Evolutionary conservation across 306 rosid species (phyloP).

Genomic region (Macrotyloma uniflorum): DNA sequence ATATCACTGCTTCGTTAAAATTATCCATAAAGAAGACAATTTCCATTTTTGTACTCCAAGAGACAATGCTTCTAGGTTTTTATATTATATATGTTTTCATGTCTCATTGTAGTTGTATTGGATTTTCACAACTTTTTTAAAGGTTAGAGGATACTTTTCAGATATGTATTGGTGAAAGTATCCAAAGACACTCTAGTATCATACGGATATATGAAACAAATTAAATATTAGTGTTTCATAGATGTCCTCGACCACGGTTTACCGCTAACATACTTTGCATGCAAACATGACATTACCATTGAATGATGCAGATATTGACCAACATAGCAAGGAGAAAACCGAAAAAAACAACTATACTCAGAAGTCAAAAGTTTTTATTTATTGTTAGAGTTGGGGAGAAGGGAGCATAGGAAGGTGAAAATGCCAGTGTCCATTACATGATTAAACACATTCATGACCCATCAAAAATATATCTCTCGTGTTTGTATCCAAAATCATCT

Average conservation of each 20-base stretch:
- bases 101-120: too few species aligned
- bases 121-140: too few species aligned
- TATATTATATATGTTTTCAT: too few species aligned
- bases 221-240: too few species aligned
- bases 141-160: too few species aligned
- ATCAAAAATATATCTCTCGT: not conserved
- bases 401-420: not conserved
- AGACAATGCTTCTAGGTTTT: too few species aligned
- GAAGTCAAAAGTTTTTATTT: not conserved
- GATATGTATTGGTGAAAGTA: too few species aligned
- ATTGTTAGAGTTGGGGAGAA: not conserved
- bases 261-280: not conserved
- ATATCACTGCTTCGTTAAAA: too few species aligned
- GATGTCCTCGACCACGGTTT: not conserved
- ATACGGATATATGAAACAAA: too few species aligned
- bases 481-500: not conserved
- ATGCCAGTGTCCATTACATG: not conserved
- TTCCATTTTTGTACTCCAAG: too few species aligned
- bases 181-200: too few species aligned
- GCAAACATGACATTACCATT: not conserved
- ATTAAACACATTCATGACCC: not conserved
- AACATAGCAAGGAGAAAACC: not conserved
- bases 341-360: not conserved
- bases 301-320: not conserved
- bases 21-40: too few species aligned